Percentiles rank a stretch among this genome's conserved stretches.
These are phyloP conservation scores for Trametes sanguinea DNA, from an alignment of 768 basidiomycete genomes.

Conservation along the genomic window DNA sequence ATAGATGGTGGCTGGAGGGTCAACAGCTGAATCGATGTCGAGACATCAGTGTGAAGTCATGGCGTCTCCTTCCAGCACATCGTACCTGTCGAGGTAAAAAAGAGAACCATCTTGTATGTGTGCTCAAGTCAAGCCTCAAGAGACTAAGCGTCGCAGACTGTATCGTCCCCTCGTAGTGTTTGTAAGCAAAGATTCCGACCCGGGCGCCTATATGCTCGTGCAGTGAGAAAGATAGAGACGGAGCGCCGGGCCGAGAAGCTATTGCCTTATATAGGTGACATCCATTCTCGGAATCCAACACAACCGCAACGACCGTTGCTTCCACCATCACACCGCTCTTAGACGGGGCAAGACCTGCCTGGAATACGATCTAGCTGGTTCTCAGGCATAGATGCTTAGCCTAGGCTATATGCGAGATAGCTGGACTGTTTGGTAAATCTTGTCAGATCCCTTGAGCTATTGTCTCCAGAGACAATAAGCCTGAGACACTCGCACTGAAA, in stretches of 20 bases:
- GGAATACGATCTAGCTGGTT: neutral
- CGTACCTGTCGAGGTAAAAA: constrained; percentile 57
- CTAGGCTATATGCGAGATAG: too few species aligned
- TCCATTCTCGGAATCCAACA: neutral
- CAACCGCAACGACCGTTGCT: neutral
- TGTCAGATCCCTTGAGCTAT: constrained; percentile 7
- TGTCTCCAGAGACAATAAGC: constrained; percentile 19
- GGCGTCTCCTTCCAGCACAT: neutral
- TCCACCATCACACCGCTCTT: neutral
- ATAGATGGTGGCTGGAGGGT: constrained; percentile 75
- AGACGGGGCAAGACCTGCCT: neutral
- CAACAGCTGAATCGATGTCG: constrained; percentile 42
- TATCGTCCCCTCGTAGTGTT: neutral
- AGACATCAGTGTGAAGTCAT: neutral
- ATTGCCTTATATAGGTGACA: neutral
- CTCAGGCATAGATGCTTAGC: too few species aligned
- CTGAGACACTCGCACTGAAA: constrained; percentile 1
- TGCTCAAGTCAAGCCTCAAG: neutral
- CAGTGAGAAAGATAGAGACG: neutral
- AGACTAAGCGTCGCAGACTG: neutral
- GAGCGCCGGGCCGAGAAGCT: constrained; percentile 4
- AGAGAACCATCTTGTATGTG: constrained; percentile 46
- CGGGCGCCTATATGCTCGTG: neutral
- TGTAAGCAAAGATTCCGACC: neutral
- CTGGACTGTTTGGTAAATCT: constrained; percentile 4